Evolutionary conservation across 1,284 basidiomycete genomes (phyloP).

Genomic region (Rhodotorula sp.): DNA sequence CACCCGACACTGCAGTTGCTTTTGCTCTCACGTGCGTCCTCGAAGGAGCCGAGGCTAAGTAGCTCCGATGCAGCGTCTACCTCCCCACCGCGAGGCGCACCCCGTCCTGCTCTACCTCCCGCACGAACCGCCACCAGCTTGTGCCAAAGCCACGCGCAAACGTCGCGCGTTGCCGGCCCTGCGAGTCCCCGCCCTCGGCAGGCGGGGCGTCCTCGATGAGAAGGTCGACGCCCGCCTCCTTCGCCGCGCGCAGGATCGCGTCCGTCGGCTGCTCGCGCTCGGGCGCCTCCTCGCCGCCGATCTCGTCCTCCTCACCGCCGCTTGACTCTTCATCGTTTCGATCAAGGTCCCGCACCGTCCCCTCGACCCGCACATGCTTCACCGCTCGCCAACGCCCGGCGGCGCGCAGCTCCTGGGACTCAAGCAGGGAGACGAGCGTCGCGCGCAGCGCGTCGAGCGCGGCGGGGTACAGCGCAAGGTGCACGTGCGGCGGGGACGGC

Average conservation of each 20-base stretch:
- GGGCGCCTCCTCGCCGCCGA: background rate
- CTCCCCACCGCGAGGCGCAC: background rate
- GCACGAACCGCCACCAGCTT: slow-evolving; percentile 15
- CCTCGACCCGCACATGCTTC: slow-evolving; percentile 1
- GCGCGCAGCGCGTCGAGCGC: background rate
- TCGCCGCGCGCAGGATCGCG: background rate
- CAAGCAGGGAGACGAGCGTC: background rate
- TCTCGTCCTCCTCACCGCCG: no score
- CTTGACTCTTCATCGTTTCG: background rate
- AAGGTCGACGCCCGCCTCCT: background rate
- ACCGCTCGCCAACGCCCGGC: background rate
- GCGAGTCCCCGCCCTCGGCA: background rate
- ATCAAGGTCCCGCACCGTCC: background rate
- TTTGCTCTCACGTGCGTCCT: no score
- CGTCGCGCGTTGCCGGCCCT: slow-evolving; percentile 1
- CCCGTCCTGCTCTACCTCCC: slow-evolving; percentile 3
- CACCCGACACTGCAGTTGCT: no score
- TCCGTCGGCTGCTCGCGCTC: background rate
- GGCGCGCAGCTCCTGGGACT: background rate
- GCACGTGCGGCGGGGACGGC: background rate
- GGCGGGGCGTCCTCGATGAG: background rate
- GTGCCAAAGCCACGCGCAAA: slow-evolving; percentile 10
- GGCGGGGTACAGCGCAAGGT: slow-evolving; percentile 13
- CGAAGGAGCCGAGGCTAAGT: no score
- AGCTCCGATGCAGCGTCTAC: no score